These are phyloP conservation scores for Telopea speciosissima DNA, from an alignment of 177 flowering plant genomes.

Conservation along the genomic window DNA sequence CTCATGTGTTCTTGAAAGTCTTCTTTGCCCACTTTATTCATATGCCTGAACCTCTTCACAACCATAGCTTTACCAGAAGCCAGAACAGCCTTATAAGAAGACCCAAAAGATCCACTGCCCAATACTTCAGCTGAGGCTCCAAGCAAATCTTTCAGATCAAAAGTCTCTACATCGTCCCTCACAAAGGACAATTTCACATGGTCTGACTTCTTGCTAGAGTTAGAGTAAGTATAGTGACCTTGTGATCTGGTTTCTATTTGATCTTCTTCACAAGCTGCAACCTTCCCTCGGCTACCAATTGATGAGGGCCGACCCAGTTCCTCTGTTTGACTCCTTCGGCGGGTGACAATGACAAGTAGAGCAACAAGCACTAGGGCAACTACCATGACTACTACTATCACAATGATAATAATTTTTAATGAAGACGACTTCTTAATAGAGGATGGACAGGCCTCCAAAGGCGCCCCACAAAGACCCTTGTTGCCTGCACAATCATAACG, in stretches of 20 bases:
- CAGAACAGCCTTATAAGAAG: too few species aligned
- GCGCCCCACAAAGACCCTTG: conserved; percentile 50
- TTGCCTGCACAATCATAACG: conserved; percentile 37
- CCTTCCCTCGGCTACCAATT: conserved; percentile 15
- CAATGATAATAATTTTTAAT: too few species aligned
- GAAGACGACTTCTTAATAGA: conserved; percentile 14
- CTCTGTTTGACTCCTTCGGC: conserved; percentile 8
- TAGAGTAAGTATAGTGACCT: neutral
- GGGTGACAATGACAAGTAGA: conserved; percentile 20
- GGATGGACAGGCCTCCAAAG: conserved; percentile 32
- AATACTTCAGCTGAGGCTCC: too few species aligned
- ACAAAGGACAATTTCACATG: conserved; percentile 28
- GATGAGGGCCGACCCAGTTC: conserved; percentile 10
- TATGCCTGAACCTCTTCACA: too few species aligned
- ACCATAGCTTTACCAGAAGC: too few species aligned
- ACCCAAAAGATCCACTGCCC: too few species aligned
- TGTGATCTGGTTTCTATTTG: conserved; percentile 20
- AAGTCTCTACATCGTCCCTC: too few species aligned
- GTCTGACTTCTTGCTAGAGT: conserved; percentile 12
- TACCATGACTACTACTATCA: conserved; percentile 9
- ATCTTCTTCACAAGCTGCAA: conserved; percentile 16
- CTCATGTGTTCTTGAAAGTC: too few species aligned
- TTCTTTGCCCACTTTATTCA: too few species aligned
- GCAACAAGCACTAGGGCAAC: conserved; percentile 21
- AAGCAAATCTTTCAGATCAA: too few species aligned